Evolutionary conservation across 2,329 filamentous ascomycete species (phyloP), one percentile per base, ranked within the genome.

Genomic region (Chaetomium strumarium): DNA sequence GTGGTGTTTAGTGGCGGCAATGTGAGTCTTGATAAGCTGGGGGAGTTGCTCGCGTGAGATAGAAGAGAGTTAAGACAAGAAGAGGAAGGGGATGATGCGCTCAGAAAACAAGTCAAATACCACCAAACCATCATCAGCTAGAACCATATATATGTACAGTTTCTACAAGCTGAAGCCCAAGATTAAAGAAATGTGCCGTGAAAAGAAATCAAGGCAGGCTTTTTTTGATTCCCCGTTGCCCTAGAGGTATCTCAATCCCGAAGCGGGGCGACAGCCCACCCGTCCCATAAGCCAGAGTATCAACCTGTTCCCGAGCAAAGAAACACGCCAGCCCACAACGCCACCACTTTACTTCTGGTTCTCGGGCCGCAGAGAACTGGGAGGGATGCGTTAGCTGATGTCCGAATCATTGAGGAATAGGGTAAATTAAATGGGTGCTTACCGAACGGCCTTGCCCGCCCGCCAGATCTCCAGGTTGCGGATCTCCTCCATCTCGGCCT

Each of bases 401-500:
- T 19, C 7, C 13, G 1, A 42, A 7, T 20, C 40, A 44, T 34
- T 31, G 47, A 34, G 33, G 43, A 34, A 24, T 5, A 16, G 14
- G 5, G n/a, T 3, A 50, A 44, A 42, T 46, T 41, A 49, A 29
- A 14, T 29, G 40, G 16, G 40, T 44, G 40, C 80, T 68, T 76
- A 85, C 80, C 92, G 87, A 67, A 99, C 93, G 66, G 93, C 89
- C 85, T 96, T 97, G 74, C 93, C 93, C 62, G 93, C 93, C 69
- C 88, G 84, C 93, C 93, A 99, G 84, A 99, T 99, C 84, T 99
- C 93, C 68, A 99, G 79, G 70, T 90, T 83, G 68, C 92, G 88
- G 78, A 99, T 97, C 80, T 97, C 93, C 78, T 96, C 80, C 85
- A 99, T 88, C 87, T 99, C 93, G 70, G 89, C 83, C 84, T 96